Evolutionary conservation across 2,329 filamentous ascomycete genomes (phyloP).

Genomic region (Polychaeton citri): DNA sequence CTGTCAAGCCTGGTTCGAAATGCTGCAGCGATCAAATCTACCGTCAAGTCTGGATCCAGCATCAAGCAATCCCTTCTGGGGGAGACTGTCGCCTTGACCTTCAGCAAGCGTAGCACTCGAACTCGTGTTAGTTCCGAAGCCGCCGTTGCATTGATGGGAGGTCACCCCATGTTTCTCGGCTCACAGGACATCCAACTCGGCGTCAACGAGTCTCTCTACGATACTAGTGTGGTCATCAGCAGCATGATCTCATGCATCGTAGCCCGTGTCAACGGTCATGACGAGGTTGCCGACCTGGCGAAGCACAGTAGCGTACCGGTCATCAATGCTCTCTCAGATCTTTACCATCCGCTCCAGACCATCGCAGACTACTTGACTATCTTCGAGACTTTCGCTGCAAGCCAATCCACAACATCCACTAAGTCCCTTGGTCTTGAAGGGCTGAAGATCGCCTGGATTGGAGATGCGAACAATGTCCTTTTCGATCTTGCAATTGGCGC

Average conservation of each 20-base stretch:
- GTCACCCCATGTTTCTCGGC: slow-evolving; percentile 90
- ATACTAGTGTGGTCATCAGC: slow-evolving; percentile 86
- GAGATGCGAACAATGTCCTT: slow-evolving; percentile 93
- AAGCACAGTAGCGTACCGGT: slow-evolving; percentile 36
- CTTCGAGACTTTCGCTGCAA: slow-evolving; percentile 54
- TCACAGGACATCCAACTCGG: slow-evolving; percentile 94
- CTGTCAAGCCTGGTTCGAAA: slow-evolving; percentile 72
- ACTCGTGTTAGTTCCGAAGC: slow-evolving; percentile 90
- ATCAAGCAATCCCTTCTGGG: slow-evolving; percentile 53
- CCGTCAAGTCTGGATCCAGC: slow-evolving; percentile 53
- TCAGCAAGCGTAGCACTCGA: slow-evolving; percentile 88
- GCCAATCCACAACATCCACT: slow-evolving; percentile 15
- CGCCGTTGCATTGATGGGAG: slow-evolving; percentile 75
- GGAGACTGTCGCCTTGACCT: slow-evolving; percentile 85
- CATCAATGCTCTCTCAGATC: slow-evolving; percentile 58
- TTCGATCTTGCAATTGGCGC: slow-evolving; percentile 85
- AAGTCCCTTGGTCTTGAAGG: slow-evolving; percentile 57
- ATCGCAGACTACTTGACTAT: slow-evolving; percentile 92
- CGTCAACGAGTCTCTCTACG: slow-evolving; percentile 89
- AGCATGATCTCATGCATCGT: slow-evolving; percentile 43
- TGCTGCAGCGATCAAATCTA: slow-evolving; percentile 62
- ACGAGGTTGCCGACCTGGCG: slow-evolving; percentile 34
- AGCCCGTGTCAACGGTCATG: slow-evolving; percentile 40
- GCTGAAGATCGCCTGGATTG: slow-evolving; percentile 88
- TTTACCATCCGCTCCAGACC: slow-evolving; percentile 86